A percentile compares a stretch with the other conserved stretches of the same genome.
These are phyloP conservation scores for Chaetomium cochliodes DNA, from an alignment of 495 filamentous ascomycete genomes.

Conservation along the genomic window DNA sequence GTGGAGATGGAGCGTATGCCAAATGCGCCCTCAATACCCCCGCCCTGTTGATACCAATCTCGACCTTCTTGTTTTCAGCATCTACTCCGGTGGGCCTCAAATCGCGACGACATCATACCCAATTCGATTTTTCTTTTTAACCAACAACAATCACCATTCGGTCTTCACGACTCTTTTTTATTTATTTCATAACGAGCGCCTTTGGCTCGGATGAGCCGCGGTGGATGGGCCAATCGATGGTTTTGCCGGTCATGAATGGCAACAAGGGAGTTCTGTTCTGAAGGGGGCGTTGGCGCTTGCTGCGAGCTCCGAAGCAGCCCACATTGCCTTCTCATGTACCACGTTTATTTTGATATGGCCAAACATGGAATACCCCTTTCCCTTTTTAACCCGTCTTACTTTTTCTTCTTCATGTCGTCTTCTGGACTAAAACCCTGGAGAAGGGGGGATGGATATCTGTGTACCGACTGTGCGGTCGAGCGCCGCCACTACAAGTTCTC, in stretches of 20 bases:
- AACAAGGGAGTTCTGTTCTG: slow-evolving; percentile 3
- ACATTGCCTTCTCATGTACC: slow-evolving; percentile 26
- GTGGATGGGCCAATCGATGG: slow-evolving; percentile 6
- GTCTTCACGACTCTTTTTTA: slow-evolving; percentile 14
- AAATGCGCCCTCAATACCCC: neutral
- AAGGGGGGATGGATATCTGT: slow-evolving; percentile 10
- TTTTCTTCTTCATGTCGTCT: slow-evolving; percentile 17
- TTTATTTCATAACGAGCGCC: slow-evolving; percentile 10
- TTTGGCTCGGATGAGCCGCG: neutral
- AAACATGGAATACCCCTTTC: slow-evolving; percentile 31
- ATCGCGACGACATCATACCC: slow-evolving; percentile 28
- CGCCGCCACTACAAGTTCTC: neutral
- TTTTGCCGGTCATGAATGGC: neutral
- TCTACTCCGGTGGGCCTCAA: slow-evolving; percentile 3
- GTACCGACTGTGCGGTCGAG: neutral
- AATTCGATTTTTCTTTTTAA: slow-evolving; percentile 16
- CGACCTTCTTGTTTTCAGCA: slow-evolving; percentile 9
- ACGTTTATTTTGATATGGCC: slow-evolving; percentile 28
- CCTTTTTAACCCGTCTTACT: slow-evolving; percentile 5
- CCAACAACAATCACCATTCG: slow-evolving; percentile 1
- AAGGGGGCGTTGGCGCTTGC: neutral
- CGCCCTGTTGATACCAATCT: slow-evolving; percentile 3
- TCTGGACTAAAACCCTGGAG: slow-evolving; percentile 22
- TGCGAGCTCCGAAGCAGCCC: slow-evolving; percentile 10
- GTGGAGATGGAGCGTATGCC: neutral